Evolutionary conservation across 1,284 basidiomycete species (phyloP), one percentile per base, ranked within the genome.

Genomic region (Ganoderma sp.): DNA sequence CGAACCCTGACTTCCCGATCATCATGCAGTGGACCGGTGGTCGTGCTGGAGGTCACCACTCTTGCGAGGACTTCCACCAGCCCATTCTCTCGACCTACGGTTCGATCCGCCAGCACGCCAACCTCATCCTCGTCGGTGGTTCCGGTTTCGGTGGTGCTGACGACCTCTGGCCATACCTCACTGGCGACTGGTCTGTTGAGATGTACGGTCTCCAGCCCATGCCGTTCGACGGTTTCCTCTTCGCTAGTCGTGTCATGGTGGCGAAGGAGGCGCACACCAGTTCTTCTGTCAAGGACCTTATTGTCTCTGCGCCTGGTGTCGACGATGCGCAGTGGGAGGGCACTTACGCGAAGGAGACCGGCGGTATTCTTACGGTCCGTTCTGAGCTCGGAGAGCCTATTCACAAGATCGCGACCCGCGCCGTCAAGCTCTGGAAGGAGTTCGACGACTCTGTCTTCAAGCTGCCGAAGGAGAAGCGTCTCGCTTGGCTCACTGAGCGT

Each of bases 11-110:
- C 81, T 99, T 95, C 87, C 96, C 97, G n/a, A 91, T 99, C 81
- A 96, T 99, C 80, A 84, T 98, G 73, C 97, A 99, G 79, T 99
- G 97, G 97, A 99, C 97, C 61, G 98, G 97, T 78, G 97, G 97
- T 64, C 95, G 97, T 75, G 98, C 97, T n/a, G 97, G 97, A 75
- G 97, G 97, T 69, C 97, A 99, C 77, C 97, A 99, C 84, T 97
- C 95, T 14, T 98, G 91, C 80, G 98, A 99, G 81, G 98, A 99
- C 81, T 97, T 99, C 89, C 97, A 99, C 79, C 95, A 98, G 80
- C 97, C 98, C 0, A 90, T 99, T 75, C 84, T 99, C 57, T 83
- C 90, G 59, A 99, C 97, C 0, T 99, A 99, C 81, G 86, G 90
- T 60, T 84, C 92, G 25, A 98, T 99, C 78, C 93, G 97, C 71